Conservation (phyloP, 2,329 filamentous ascomycete genomes). For the Talaromyces rugulosus region DNA sequence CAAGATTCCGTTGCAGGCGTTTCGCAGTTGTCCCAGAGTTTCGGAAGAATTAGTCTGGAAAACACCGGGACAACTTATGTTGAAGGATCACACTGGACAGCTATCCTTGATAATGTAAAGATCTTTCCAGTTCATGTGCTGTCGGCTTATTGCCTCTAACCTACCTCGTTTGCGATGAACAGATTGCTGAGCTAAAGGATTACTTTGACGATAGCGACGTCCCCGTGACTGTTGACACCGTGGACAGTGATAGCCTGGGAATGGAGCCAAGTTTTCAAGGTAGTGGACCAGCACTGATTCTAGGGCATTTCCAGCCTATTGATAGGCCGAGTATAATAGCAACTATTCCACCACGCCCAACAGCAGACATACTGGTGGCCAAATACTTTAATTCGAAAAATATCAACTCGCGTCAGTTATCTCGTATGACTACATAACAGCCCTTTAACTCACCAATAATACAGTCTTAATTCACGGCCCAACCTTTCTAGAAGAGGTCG, state of each 20-base stretch:
- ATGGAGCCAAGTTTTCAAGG: background rate
- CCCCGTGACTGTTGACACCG: background rate
- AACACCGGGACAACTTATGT: slow-evolving; percentile 10
- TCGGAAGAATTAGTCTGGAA: slow-evolving; percentile 9
- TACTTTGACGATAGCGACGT: slow-evolving; percentile 7
- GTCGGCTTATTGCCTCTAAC: background rate
- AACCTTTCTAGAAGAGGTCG: slow-evolving; percentile 9
- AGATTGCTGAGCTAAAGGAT: slow-evolving; percentile 13
- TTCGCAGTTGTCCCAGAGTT: slow-evolving; percentile 1
- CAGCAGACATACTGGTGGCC: slow-evolving; percentile 8
- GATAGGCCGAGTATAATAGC: slow-evolving; percentile 5
- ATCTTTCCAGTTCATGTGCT: background rate
- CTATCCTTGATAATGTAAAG: slow-evolving; percentile 6
- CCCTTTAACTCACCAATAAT: background rate
- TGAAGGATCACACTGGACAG: slow-evolving; percentile 12
- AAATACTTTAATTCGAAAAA: slow-evolving; percentile 6
- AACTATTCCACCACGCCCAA: slow-evolving; percentile 5
- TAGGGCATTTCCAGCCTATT: slow-evolving; percentile 5
- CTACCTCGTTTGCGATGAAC: background rate
- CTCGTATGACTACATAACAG: background rate
- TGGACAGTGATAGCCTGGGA: background rate
- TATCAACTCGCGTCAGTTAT: slow-evolving; percentile 6
- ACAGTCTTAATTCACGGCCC: slow-evolving; percentile 7
- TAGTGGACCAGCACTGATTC: slow-evolving; percentile 1
- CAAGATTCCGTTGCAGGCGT: background rate